Percentiles rank a stretch among this genome's conserved stretches.
These are phyloP conservation scores for Aspergillus fumigatiaffinis DNA, from an alignment of 2,329 filamentous ascomycete genomes.

Conservation along the genomic window DNA sequence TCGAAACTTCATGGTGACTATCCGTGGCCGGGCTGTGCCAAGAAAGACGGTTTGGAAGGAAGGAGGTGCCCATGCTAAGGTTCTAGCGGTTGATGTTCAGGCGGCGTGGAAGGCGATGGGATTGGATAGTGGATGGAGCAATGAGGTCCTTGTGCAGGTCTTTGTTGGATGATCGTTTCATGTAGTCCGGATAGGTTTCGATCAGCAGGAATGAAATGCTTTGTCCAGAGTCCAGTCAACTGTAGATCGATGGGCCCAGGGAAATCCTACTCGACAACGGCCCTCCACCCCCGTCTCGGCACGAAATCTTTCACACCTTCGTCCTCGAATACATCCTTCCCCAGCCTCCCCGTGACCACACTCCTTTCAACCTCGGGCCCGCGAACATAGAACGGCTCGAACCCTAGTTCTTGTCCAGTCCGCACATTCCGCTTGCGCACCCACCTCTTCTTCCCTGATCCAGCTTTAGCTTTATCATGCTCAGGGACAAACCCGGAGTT, in stretches of 20 bases:
- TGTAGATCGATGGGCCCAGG: background rate
- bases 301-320: slow-evolving; percentile 57
- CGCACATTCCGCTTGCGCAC: slow-evolving; percentile 18
- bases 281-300: slow-evolving; percentile 58
- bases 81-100: slow-evolving; percentile 74
- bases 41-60: slow-evolving; percentile 58
- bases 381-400: slow-evolving; percentile 58
- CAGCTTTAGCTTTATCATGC: background rate
- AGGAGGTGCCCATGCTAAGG: slow-evolving; percentile 43
- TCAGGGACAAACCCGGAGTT: slow-evolving; percentile 53
- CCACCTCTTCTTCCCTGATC: slow-evolving; percentile 24
- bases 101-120: slow-evolving; percentile 73
- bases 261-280: slow-evolving; percentile 22
- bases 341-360: slow-evolving; percentile 60
- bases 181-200: background rate
- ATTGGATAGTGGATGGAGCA: slow-evolving; percentile 69
- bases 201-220: background rate
- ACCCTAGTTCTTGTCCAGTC: slow-evolving; percentile 32
- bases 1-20: slow-evolving; percentile 67
- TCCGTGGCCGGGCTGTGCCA: slow-evolving; percentile 69
- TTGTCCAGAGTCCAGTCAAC: background rate
- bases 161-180: slow-evolving; percentile 38
- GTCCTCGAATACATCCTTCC: slow-evolving; percentile 57
- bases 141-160: slow-evolving; percentile 69
- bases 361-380: slow-evolving; percentile 62